Percentiles rank a stretch among this genome's conserved stretches.
These are phyloP conservation scores for Aspergillus latus DNA, from an alignment of 2,329 filamentous ascomycete genomes.

Conservation along the genomic window DNA sequence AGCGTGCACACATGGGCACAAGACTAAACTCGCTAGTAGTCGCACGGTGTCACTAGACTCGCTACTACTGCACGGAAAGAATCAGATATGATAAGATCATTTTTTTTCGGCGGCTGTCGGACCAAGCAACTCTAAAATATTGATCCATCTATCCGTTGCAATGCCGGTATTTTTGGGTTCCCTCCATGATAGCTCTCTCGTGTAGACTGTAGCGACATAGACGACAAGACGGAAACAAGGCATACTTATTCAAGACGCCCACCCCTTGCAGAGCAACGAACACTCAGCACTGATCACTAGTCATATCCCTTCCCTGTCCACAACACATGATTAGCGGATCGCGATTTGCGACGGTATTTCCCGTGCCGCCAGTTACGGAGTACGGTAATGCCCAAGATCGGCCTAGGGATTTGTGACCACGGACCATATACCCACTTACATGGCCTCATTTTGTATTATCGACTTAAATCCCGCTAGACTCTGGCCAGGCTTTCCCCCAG, in stretches of 20 bases:
- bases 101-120: background rate
- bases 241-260: background rate
- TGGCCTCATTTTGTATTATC: background rate
- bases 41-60: slow-evolving; percentile 5
- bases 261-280: slow-evolving; percentile 2
- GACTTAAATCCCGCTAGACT: background rate
- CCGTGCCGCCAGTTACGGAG: background rate
- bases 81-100: slow-evolving; percentile 31
- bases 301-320: background rate
- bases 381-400: background rate
- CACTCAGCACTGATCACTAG: background rate
- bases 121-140: background rate
- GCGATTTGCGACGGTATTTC: background rate
- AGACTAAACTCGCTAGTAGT: slow-evolving; percentile 14
- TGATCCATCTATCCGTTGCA: background rate
- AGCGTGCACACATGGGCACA: slow-evolving; percentile 6
- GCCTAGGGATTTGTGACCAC: background rate
- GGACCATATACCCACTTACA: slow-evolving; percentile 2
- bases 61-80: slow-evolving; percentile 2
- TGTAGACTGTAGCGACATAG: background rate
- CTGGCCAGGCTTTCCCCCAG: background rate
- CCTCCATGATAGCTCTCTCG: too few relatives aligned
- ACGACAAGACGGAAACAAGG: background rate
- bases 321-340: background rate
- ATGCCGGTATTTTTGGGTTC: background rate